Evolutionary conservation across 2,329 filamentous ascomycete genomes (phyloP).

Genomic region (Colletotrichum simmondsii): DNA sequence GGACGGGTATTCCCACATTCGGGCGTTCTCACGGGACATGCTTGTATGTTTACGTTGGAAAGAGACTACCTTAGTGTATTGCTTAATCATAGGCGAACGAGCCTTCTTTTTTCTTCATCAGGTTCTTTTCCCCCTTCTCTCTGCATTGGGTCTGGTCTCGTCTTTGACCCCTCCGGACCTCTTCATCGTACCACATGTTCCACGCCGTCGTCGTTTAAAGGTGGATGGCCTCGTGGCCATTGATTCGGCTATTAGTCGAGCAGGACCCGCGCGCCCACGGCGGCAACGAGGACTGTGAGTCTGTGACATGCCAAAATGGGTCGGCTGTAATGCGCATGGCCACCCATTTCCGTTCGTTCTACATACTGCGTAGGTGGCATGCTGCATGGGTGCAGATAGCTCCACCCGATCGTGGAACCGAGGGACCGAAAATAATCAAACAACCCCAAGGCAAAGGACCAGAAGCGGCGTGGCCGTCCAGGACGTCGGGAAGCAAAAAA

Average conservation of each 20-base stretch:
- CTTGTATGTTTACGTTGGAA: neutral
- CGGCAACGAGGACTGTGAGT: neutral
- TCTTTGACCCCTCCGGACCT: neutral
- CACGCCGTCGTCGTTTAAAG: neutral
- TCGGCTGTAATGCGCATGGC: neutral
- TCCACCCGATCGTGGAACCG: neutral
- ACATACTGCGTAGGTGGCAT: too few relatives aligned
- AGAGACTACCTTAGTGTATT: slow-evolving; percentile 1
- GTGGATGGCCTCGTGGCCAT: neutral
- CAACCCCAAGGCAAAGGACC: neutral
- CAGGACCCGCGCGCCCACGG: neutral
- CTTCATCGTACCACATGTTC: neutral
- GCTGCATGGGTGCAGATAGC: neutral
- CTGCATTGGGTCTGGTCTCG: neutral
- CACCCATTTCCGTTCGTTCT: neutral
- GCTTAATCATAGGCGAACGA: slow-evolving; percentile 15
- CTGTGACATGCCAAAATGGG: too few relatives aligned
- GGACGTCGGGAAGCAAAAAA: neutral
- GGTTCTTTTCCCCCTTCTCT: neutral
- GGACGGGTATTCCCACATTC: neutral
- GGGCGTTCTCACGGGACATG: neutral
- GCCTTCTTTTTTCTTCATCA: neutral
- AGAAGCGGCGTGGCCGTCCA: slow-evolving; percentile 9
- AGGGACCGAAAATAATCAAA: neutral
- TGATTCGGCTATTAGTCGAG: neutral